These are phyloP conservation scores for Melampsora occidentalis DNA, from an alignment of 1,284 basidiomycete species.

Conservation along the genomic window DNA sequence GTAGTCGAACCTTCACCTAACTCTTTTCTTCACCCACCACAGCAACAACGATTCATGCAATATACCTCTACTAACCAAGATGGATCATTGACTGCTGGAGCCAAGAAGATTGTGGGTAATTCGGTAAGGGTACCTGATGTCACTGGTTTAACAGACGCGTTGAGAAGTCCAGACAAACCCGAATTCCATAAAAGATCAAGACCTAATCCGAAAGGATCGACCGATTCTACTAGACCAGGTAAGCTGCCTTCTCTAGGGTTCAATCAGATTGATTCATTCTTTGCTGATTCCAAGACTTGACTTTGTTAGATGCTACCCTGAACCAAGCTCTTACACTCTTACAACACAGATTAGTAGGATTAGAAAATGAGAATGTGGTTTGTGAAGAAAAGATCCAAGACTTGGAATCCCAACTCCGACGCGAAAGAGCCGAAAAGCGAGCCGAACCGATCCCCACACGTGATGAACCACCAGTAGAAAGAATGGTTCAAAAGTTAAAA, in stretches of 20 bases:
- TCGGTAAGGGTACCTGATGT: constrained; percentile 41
- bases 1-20: constrained; percentile 17
- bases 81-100: constrained; percentile 18
- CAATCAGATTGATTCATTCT: background rate
- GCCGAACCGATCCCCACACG: background rate
- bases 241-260: background rate
- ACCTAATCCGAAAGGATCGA: background rate
- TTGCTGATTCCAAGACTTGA: background rate
- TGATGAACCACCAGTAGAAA: constrained; percentile 10
- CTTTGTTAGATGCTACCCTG: constrained; percentile 21
- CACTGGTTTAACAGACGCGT: constrained; percentile 38
- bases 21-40: background rate
- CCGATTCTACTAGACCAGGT: constrained; percentile 28
- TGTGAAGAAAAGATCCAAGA: constrained; percentile 31
- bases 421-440: background rate
- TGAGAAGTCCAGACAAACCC: constrained; percentile 33
- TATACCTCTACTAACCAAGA: constrained; percentile 10
- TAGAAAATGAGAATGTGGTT: constrained; percentile 31
- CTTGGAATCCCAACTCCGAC: constrained; percentile 22
- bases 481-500: constrained; percentile 29
- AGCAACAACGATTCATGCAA: background rate
- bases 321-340: constrained; percentile 27
- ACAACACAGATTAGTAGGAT: constrained; percentile 7
- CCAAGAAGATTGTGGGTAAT: constrained; percentile 27
- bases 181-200: background rate